Base-by-base conservation (phyloP, 805 yeast species). In the Komagataella pastoris region DNA sequence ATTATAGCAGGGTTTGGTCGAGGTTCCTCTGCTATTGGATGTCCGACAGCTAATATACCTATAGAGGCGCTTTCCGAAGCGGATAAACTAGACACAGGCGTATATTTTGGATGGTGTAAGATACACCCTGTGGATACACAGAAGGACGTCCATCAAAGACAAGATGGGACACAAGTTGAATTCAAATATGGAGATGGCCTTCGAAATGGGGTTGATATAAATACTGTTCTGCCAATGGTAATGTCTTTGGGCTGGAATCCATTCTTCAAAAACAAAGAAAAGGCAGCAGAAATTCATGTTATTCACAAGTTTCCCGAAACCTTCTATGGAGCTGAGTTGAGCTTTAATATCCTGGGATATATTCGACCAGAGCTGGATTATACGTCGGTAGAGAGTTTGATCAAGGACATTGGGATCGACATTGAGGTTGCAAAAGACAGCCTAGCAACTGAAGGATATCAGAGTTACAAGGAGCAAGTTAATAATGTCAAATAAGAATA, bases 241-340 rank as follows among this genome's bases (percentile, higher is more conserved):
- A 84, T 91, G 87, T 87, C 96, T 7, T 75, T 93, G 17, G 99
- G 99, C 1, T 88, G 89, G 86, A 93, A 93, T 62, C 98, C 99
- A 44, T 91, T 83, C 63, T 93, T 80, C 68, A 77, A 81, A 23
- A 90, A 93, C 65, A 73, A 78, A 49, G 76, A 77, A 58, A 88
- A 87, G 66, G 82, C 96, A 0, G 95, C 93, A 3, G 76, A 93
- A 60, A 71, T 93, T 19, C 97, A 93, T 65, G 76, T 93, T 4
- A 73, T 93, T 51, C 95, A 88, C 67, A 68, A 81, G 47, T 93
- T 89, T 60, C 56, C 61, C 0, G 60, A 69, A 8, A 73, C 77
- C 55, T 93, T 93, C 63, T 93, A 93, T 60, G 99, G 99, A 3
- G 91, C 96, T 7, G 55, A 63, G 7, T 75, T 91, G 50, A 74